Evolutionary conservation across 768 basidiomycete species (phyloP).

Genomic region (Collybiopsis luxurians): DNA sequence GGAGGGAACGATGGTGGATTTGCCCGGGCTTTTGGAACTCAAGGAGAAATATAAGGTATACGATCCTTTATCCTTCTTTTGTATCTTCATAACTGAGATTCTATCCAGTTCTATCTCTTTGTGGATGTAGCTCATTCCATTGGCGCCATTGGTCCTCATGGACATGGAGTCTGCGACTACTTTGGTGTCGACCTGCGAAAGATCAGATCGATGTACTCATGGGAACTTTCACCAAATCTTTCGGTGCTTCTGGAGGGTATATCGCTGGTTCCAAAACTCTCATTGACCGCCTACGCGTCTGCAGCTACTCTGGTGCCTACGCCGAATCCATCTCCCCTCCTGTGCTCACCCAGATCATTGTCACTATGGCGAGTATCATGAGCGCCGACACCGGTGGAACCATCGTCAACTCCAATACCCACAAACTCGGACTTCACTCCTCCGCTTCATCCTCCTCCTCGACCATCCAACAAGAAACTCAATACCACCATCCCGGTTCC

Average conservation of each 20-base stretch:
- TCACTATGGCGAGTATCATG: constrained; percentile 99
- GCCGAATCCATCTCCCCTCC: too few relatives aligned
- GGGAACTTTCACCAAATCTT: constrained; percentile 98
- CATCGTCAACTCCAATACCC: too few relatives aligned
- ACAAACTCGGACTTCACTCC: constrained; percentile 16
- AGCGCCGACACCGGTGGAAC: constrained; percentile 59
- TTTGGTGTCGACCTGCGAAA: constrained; percentile 77
- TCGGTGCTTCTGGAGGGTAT: constrained; percentile 93
- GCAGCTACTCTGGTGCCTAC: too few relatives aligned
- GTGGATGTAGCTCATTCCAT: constrained; percentile 98
- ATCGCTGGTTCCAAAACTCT: constrained; percentile 80
- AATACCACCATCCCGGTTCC: too few relatives aligned
- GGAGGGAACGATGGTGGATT: constrained; percentile 90
- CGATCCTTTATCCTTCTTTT: too few relatives aligned
- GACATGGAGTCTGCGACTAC: constrained; percentile 94
- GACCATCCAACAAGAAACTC: constrained; percentile 19
- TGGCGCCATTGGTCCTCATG: constrained; percentile 91
- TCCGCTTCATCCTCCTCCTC: constrained; percentile 5
- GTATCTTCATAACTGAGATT: too few relatives aligned
- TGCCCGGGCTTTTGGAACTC: constrained; percentile 80
- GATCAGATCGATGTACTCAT: constrained; percentile 93
- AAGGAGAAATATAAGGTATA: constrained; percentile 98
- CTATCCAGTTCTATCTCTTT: constrained; percentile 98
- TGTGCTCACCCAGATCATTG: too few relatives aligned
- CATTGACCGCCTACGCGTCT: too few relatives aligned